Conservation (phyloP, 1,284 basidiomycete species). For the Trametes versicolor region DNA sequence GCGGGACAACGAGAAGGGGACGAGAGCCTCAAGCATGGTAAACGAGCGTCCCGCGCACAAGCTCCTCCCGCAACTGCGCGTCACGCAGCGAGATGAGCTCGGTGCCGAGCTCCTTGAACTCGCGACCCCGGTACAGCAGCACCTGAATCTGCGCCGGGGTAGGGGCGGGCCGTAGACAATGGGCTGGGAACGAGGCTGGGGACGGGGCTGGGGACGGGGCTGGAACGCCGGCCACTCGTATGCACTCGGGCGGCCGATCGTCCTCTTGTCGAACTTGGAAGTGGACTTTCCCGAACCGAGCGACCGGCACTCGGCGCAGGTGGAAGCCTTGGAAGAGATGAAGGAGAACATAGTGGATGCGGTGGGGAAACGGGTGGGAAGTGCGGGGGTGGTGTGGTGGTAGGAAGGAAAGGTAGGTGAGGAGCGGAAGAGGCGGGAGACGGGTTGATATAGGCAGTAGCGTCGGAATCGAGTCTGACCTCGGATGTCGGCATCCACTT, state of each 20-base stretch:
- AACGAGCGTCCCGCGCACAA: slow-evolving; percentile 13
- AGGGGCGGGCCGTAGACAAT: too few species aligned
- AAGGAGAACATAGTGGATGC: not conserved
- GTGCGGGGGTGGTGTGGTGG: not conserved
- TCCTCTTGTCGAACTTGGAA: slow-evolving; percentile 1
- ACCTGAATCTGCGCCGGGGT: not conserved
- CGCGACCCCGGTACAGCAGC: not conserved
- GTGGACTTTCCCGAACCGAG: not conserved
- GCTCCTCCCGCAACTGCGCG: not conserved
- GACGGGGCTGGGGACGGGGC: too few species aligned
- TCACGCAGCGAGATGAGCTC: not conserved
- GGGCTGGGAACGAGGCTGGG: not conserved
- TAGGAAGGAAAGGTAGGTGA: not conserved
- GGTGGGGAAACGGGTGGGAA: not conserved
- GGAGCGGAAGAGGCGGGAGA: not conserved
- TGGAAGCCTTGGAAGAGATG: not conserved
- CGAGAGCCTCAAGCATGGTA: slow-evolving; percentile 6
- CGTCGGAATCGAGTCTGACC: not conserved
- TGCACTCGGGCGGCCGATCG: too few species aligned
- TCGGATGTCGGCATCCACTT: not conserved
- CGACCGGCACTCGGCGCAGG: slow-evolving; percentile 5
- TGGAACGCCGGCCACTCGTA: too few species aligned
- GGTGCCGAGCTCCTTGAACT: not conserved
- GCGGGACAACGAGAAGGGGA: not conserved
- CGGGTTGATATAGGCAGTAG: not conserved